Conservation (phyloP, 140 eudicot genomes). For the Artemisia princeps region DNA sequence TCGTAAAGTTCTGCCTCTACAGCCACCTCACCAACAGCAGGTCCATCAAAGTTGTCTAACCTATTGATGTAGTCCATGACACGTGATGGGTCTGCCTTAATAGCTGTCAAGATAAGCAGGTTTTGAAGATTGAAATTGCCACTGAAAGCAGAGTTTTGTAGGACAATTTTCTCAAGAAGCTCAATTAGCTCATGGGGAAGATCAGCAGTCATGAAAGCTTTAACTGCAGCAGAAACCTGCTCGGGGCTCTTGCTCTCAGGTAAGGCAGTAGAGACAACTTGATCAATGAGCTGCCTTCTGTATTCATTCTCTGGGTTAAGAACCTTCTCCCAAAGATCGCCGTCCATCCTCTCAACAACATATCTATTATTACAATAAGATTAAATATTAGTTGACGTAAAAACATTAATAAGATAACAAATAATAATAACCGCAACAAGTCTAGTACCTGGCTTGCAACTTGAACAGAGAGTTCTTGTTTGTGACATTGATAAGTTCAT, state of each 20-base stretch:
- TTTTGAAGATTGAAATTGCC: constrained; percentile 95
- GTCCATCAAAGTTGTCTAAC: constrained; percentile 95
- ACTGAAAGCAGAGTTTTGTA: constrained; percentile 95
- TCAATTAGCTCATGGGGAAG: constrained; percentile 96
- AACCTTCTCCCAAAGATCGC: constrained; percentile 87
- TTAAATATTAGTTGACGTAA: constrained; percentile 3
- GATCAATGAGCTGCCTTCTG: constrained; percentile 89
- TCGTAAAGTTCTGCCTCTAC: constrained; percentile 92
- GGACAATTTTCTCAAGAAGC: constrained; percentile 95
- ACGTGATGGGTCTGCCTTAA: constrained; percentile 89
- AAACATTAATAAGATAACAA: background rate
- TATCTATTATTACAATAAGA: constrained; percentile 38
- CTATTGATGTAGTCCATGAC: constrained; percentile 92
- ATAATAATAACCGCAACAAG: background rate
- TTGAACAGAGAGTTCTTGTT: constrained; percentile 71
- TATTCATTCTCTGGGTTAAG: constrained; percentile 93
- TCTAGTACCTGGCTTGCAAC: constrained; percentile 70
- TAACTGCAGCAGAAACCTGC: constrained; percentile 95
- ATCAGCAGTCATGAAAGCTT: constrained; percentile 98
- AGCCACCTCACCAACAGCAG: constrained; percentile 99
- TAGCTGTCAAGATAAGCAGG: constrained; percentile 89
- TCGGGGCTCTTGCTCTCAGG: constrained; percentile 99
- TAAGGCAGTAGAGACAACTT: constrained; percentile 94
- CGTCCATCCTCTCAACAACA: constrained; percentile 98
- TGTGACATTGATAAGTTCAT: constrained; percentile 86